Evolutionary conservation across 345 rosid species (phyloP), one percentile per base, ranked within the genome.

Genomic region (Sonneratia caseolaris): DNA sequence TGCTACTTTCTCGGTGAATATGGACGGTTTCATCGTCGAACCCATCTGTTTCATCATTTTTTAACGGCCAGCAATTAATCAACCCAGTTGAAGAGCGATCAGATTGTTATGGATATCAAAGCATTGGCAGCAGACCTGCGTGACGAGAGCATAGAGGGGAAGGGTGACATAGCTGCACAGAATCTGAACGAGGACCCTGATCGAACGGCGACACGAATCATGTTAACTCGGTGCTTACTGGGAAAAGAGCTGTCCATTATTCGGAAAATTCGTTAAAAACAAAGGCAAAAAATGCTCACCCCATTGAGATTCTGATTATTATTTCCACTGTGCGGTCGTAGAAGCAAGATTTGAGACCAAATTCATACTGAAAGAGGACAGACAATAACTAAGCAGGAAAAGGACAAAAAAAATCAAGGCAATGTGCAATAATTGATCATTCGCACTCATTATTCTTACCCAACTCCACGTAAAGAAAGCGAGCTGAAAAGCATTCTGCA

Each of bases 161-260:
- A 95, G 96, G n/a, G 97, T 95, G 69, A 92, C 90, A 15, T 95
- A 92, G 77, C 99, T 95, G 86, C 97, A 95, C 37, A 95, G 81
- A 70, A 95, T 40, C 79, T 95, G 99, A 40, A 92, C 84, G 35
- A 90, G 6, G 69, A 90, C 77, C 86, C 99, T 95, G 85, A 11
- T 67, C 37, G 42, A 59, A 42, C 2, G 0, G 37, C 61, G 42
- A 43, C 3, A 27, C 11, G 19, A 62, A 57, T 9, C 7, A 15
- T 61, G 21, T 16, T 18, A n/a, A 15, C 19, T 36, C 59, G 8
- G n/a, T 2, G 9, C 14, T 40, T 8, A 47, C 51, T 13, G 15
- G 51, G 3, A 47, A 13, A 47, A 47, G 9, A 47, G 15, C 9
- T 40, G 5, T 40, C 7, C 43, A 40, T 40, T 35, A 22, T 4